Percentiles rank a stretch among this genome's conserved stretches.
These are phyloP conservation scores for Kernera saxatilis DNA, from an alignment of 345 rosid species.

Conservation along the genomic window DNA sequence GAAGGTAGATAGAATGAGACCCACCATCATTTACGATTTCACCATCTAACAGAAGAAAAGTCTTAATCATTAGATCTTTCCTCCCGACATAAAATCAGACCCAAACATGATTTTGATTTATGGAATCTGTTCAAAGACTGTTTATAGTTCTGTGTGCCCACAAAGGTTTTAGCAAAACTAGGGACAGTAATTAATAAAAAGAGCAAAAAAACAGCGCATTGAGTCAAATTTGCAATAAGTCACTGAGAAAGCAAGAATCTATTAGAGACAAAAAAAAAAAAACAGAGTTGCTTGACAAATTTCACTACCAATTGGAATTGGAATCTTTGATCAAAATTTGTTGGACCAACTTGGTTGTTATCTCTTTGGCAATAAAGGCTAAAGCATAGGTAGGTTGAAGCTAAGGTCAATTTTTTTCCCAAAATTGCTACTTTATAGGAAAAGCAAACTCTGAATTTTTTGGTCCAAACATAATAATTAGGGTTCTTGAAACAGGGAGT, in stretches of 20 bases:
- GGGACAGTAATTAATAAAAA: slow-evolving; percentile 5
- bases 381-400: slow-evolving; percentile 20
- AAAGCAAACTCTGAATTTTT: slow-evolving; percentile 8
- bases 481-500: slow-evolving; percentile 17
- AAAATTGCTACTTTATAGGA: slow-evolving; percentile 11
- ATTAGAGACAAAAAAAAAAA: not conserved
- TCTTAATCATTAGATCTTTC: slow-evolving; percentile 21
- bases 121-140: slow-evolving; percentile 29
- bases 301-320: not conserved
- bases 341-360: slow-evolving; percentile 17
- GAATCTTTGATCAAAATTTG: slow-evolving; percentile 11
- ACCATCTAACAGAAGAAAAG: slow-evolving; percentile 11
- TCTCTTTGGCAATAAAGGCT: slow-evolving; percentile 22
- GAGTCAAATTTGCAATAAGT: slow-evolving; percentile 5
- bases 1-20: slow-evolving; percentile 4
- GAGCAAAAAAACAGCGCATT: not conserved
- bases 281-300: not conserved
- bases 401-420: slow-evolving; percentile 16
- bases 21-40: slow-evolving; percentile 25
- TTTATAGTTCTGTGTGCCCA: slow-evolving; percentile 25
- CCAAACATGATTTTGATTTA: slow-evolving; percentile 20
- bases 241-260: not conserved
- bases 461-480: slow-evolving; percentile 16
- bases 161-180: slow-evolving; percentile 21
- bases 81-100: slow-evolving; percentile 31